phyloP scores from a whole-genome alignment of 306 rosid genomes.

The Quercus ilex region DNA sequence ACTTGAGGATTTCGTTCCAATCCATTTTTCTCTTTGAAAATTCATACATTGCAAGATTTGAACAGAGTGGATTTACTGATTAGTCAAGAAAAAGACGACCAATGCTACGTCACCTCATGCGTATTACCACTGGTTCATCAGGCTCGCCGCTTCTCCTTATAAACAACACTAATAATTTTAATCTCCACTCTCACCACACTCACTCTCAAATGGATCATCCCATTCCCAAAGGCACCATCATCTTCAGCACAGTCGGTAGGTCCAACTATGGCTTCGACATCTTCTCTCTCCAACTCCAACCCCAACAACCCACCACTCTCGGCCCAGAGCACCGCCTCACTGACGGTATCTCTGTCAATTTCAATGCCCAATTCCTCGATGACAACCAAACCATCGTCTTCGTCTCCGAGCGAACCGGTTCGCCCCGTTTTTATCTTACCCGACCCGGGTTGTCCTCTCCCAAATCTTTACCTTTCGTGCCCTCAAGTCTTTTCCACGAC shows the following conservation, averaged over 20 bases:
- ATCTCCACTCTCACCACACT: not conserved
- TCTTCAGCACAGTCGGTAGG: conserved; percentile 60
- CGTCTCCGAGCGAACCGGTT: conserved; percentile 67
- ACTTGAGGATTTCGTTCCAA: too few relatives aligned
- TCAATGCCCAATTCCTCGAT: conserved; percentile 65
- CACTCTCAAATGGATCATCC: not conserved
- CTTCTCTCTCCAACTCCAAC: conserved; percentile 40
- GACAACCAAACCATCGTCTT: conserved; percentile 39
- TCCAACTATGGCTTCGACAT: conserved; percentile 70
- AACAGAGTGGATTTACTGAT: too few relatives aligned
- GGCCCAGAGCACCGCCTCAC: conserved; percentile 49
- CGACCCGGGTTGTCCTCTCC: conserved; percentile 32
- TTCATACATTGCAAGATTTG: too few relatives aligned
- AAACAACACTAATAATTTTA: not conserved
- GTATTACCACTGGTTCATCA: not conserved
- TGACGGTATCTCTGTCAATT: conserved; percentile 70
- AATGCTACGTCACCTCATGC: too few relatives aligned
- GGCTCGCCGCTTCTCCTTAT: not conserved
- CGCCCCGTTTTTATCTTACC: conserved; percentile 41
- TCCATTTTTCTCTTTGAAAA: too few relatives aligned
- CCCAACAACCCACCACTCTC: not conserved
- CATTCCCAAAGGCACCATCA: conserved; percentile 41
- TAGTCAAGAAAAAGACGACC: too few relatives aligned
- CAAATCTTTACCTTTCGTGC: conserved; percentile 20
- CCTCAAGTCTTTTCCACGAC: conserved; percentile 55